Evolutionary conservation across 73 alveolate species (phyloP), one percentile per base, ranked within the genome.

Genomic region (Paramecium caudatum): DNA sequence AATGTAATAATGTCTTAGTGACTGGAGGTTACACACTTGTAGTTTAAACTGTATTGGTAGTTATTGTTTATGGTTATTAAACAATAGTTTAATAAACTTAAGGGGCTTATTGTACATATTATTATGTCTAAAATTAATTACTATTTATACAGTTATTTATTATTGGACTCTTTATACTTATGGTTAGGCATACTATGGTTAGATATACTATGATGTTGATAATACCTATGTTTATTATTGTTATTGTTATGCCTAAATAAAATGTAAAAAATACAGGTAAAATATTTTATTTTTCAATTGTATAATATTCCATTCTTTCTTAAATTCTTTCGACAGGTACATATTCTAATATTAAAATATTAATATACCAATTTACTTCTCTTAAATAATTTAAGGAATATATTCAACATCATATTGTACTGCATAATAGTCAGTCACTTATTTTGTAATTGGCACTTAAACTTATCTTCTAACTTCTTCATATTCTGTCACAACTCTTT

Each of bases 351-450:
- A 6, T 0, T 30, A 6, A 63, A 13, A 9, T 32, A 23, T 23
- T 27, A 68, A 13, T 34, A 13, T 68, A 68, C 84, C 84, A 83
- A 83, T 50, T 55, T 83, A 83, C 61, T 70, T 83, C 23, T 83
- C 92, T 83, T 83, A 41, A 34, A 55, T 55, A 15, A 83, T 85
- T 83, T 83, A 74, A 34, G 92, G 92, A 36, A 83, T 55, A 21
- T 83, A 83, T 37, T 83, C 82, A 50, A 49, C 46, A 55, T 86
- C 55, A 50, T 86, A 86, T 63, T 86, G 48, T 6, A 86, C 93
- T 9, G 93, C 93, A 55, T 86, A 86, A 49, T 86, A 86, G 34
- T 86, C 93, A 32, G 93, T 86, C 62, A 86, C 23, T 37, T 86
- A 62, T 78, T 48, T 69, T 25, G 74, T 55, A 33, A 62, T 46